These are phyloP conservation scores for Linnemannia elongata DNA, from an alignment of 192 early-diverging fungal species.

Conservation along the genomic window DNA sequence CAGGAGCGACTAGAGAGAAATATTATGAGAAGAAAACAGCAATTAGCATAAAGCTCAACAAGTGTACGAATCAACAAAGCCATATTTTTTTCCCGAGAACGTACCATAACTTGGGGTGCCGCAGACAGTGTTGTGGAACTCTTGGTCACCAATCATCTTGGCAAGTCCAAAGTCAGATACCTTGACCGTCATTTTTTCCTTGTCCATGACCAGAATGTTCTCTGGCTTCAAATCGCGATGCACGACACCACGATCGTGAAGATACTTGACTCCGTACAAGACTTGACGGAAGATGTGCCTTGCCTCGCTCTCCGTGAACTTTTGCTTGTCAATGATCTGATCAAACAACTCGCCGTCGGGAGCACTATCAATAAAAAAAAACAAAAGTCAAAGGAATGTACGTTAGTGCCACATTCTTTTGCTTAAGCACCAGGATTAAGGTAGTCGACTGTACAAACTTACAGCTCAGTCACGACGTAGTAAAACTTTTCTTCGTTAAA, in stretches of 20 bases:
- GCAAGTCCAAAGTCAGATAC: conserved; percentile 97
- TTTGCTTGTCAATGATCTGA: conserved; percentile 82
- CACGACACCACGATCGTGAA: conserved; percentile 87
- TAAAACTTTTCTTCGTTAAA: conserved; percentile 33
- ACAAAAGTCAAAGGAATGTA: too few relatives aligned
- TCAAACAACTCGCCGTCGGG: conserved; percentile 95
- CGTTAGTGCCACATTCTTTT: neutral
- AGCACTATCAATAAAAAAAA: conserved; percentile 60
- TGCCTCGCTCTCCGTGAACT: conserved; percentile 82
- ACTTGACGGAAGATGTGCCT: conserved; percentile 85
- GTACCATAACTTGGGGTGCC: conserved; percentile 88
- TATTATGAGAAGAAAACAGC: neutral
- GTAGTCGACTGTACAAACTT: conserved; percentile 7
- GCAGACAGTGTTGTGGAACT: conserved; percentile 82
- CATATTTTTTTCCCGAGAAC: neutral
- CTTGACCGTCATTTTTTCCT: conserved; percentile 77
- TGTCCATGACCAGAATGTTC: conserved; percentile 72
- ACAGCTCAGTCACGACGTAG: conserved; percentile 56
- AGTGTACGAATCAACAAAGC: neutral
- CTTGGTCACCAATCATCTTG: conserved; percentile 67
- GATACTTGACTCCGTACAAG: conserved; percentile 83
- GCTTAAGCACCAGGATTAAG: neutral
- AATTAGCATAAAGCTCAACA: neutral
- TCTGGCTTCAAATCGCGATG: conserved; percentile 97
- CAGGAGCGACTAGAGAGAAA: conserved; percentile 79